Evolutionary conservation across 2,329 filamentous ascomycete species (phyloP).

Genomic region (Paraconiothyrium brasiliense): DNA sequence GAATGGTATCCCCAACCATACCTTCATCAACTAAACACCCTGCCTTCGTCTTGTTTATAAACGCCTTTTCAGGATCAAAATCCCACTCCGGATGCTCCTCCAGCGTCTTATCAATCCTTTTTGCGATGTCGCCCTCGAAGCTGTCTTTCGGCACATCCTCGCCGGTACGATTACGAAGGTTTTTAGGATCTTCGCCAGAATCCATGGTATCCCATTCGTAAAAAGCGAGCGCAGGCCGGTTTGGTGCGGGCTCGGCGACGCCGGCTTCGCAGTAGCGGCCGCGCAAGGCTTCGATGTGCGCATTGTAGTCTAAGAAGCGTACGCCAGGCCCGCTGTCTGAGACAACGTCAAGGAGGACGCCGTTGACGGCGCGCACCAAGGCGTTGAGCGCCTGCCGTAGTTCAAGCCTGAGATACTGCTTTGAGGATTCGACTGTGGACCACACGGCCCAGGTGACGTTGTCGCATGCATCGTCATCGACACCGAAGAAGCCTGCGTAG

Average conservation of each 20-base stretch:
- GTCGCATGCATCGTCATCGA: conserved; percentile 35
- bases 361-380: conserved; percentile 37
- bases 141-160: conserved; percentile 34
- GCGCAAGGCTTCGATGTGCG: conserved; percentile 19
- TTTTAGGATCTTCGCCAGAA: conserved; percentile 30
- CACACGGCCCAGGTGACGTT: conserved; percentile 44
- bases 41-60: conserved; percentile 30
- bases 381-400: conserved; percentile 37
- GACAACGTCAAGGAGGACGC: conserved; percentile 28
- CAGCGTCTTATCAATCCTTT: conserved; percentile 35
- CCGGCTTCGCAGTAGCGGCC: conserved; percentile 42
- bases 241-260: conserved; percentile 37
- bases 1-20: conserved; percentile 33
- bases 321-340: conserved; percentile 27
- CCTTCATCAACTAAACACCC: conserved; percentile 20
- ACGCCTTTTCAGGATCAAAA: conserved; percentile 36
- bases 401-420: conserved; percentile 38
- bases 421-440: conserved; percentile 29
- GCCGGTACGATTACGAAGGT: conserved; percentile 30
- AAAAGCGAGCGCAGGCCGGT: conserved; percentile 36
- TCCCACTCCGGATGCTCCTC: conserved; percentile 38
- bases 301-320: conserved; percentile 39
- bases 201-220: conserved; percentile 46
- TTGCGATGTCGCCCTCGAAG: conserved; percentile 38
- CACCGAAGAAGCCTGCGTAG: conserved; percentile 44